Evolutionary conservation across 768 basidiomycete genomes (phyloP).

Genomic region (Tricholoma flavovirens): DNA sequence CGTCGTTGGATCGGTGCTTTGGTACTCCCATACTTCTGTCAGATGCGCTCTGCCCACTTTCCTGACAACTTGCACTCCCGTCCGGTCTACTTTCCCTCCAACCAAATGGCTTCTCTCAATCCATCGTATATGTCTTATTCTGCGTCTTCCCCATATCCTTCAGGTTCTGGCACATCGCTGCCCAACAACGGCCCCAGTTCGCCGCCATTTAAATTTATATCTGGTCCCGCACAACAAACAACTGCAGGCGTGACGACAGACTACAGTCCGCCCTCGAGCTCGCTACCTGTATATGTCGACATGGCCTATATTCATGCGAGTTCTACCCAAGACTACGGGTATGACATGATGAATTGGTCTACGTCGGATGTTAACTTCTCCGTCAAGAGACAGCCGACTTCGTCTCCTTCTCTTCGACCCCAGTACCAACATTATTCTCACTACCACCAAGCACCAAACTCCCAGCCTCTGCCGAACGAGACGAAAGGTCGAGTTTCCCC

Average conservation of each 20-base stretch:
- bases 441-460: slow-evolving; percentile 7
- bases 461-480: slow-evolving; percentile 12
- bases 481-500: slow-evolving; percentile 12
- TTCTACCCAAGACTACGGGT: slow-evolving; percentile 13
- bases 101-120: slow-evolving; percentile 25
- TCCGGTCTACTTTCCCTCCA: slow-evolving; percentile 7
- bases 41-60: slow-evolving; percentile 12
- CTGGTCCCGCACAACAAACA: slow-evolving; percentile 9
- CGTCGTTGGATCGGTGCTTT: neutral
- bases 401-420: slow-evolving; percentile 6
- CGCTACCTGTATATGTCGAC: slow-evolving; percentile 14
- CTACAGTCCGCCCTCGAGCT: slow-evolving; percentile 11
- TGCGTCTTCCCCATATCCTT: slow-evolving; percentile 34
- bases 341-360: slow-evolving; percentile 15
- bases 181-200: slow-evolving; percentile 32
- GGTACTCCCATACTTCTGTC: neutral
- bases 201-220: slow-evolving; percentile 18
- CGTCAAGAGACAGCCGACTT: slow-evolving; percentile 9
- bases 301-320: slow-evolving; percentile 11
- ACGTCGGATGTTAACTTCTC: slow-evolving; percentile 1
- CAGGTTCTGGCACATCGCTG: slow-evolving; percentile 29
- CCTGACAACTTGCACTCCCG: slow-evolving; percentile 4
- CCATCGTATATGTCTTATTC: slow-evolving; percentile 34
- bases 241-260: slow-evolving; percentile 3
- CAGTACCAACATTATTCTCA: slow-evolving; percentile 11